Base-by-base conservation (phyloP, 2,329 filamentous ascomycete genomes). In the Chaetoscypha palmicola region DNA sequence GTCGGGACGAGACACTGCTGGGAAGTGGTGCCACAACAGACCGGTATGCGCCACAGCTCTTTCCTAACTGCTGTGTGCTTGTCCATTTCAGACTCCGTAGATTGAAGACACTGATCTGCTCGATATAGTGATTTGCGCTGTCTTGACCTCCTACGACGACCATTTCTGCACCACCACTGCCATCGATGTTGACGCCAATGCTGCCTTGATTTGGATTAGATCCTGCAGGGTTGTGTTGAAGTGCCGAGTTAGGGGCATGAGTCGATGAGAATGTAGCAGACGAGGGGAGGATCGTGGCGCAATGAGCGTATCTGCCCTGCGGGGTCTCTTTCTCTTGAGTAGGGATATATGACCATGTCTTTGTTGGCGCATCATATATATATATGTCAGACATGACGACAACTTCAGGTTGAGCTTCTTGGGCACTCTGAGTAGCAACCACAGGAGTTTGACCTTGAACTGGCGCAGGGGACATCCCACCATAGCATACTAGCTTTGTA, bases 101-200 rank as follows among this genome's bases (percentile, higher is more conserved):
- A 59, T 98, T 98, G 71, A 98, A 98, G 2, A 98, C 88, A 62
- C 89, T 97, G 52, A 98, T 94, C 65, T 98, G 89, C 65, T 98
- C 91, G 54, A 98, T 98, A 61, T 98, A 98, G 63, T 95, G 90
- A 63, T 98, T 98, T n/a, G 84, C 83, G 42, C 86, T 92, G 60
- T 98, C 92, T 64, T 98, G 92, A 0, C 92, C 92, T 48, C 92
- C 92, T 5, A 97, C 90, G 11, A 98, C 83, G 4, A 98, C 78
- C 91, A 98, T 96, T 64, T 98, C 91, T 1, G 92, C 88, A 23
- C 92, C 92, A 12, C 92, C 92, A 16, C 80, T 79, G 1, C 92
- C 91, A 63, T 98, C 90, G 47, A 97, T 81, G 50, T 85, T 84
- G 46, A 95, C 83, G 2, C 91, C 91, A 45, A 96, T 81, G 2